Base-by-base conservation (phyloP, 768 basidiomycete species). In the Tephrocybe sp. region DNA sequence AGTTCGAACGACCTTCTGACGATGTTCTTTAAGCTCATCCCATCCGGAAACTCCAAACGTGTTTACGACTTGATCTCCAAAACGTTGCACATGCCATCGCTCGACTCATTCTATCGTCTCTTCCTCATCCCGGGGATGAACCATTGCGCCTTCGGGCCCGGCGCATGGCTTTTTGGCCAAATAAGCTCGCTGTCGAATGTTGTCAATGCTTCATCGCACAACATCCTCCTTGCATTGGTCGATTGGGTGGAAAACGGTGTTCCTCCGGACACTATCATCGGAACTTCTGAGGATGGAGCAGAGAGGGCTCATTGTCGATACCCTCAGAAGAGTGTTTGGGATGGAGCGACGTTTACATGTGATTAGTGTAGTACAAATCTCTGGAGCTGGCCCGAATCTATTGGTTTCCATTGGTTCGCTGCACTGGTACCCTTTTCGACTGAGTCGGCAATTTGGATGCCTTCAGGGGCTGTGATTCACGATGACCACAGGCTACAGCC, bases 51-150 rank as follows among this genome's bases (percentile, higher is more conserved):
- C 28, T 51, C 55, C 2, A 50, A 51, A 45, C 50, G 45, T 3
- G 37, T 48, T 25, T 56, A 56, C 39, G 34, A 51, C 28, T 20
- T 52, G 5, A 49, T 56, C 17, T 53, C 50, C 11, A 24, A 41
- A 12, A 51, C 50, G 25, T 45, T 51, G 15, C 14, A 18, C 14
- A 55, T 53, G 40, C 47, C 50, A 10, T 49, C 47, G 14, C 48
- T 53, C 3, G 52, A 57, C 17, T 12, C 23, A 7, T 51, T 51
- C 45, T 58, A 48, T 33, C 53, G 55, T 20, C 51, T 56, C 18
- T 56, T 56, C 25, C 37, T 52, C 8, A 49, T 56, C 34, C 47
- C 50, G 4, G 55, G 55, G 6, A 56, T 56, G 55, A 23, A 40
- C 15, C 55, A 56, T 24, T 56, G 55, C 20, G 18, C 14, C n/a